Conservation (phyloP, 352 stramenopile genomes). For the Globisporangium polare region DNA sequence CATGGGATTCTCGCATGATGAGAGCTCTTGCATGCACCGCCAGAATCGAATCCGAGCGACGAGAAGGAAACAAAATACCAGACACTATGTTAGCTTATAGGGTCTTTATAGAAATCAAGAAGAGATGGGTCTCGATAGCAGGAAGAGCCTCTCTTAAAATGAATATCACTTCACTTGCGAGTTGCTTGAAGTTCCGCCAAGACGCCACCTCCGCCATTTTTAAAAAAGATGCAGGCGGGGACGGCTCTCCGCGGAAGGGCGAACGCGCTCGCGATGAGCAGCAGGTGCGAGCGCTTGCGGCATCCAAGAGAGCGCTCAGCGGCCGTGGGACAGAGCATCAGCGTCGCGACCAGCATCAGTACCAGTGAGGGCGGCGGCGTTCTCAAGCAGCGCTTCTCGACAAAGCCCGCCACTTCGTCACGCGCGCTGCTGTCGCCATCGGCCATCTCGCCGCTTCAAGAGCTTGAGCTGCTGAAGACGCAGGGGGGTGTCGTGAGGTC, state of each 20-base stretch:
- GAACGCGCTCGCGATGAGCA: neutral
- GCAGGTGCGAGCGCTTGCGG: conserved; percentile 7
- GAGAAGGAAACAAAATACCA: neutral
- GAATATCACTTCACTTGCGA: too few relatives aligned
- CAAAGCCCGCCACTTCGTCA: neutral
- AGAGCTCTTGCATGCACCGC: neutral
- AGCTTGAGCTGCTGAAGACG: neutral
- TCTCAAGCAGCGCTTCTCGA: neutral
- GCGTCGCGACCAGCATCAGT: neutral
- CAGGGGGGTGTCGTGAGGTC: neutral
- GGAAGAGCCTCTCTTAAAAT: too few relatives aligned
- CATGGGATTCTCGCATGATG: neutral
- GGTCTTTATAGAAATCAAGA: too few relatives aligned
- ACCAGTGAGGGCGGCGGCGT: neutral
- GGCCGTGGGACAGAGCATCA: neutral
- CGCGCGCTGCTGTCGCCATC: neutral
- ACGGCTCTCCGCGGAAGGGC: conserved; percentile 10
- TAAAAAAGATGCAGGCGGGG: conserved; percentile 9
- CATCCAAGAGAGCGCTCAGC: neutral
- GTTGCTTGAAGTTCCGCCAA: conserved; percentile 5
- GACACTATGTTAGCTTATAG: too few relatives aligned
- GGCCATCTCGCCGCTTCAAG: neutral
- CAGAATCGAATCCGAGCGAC: neutral
- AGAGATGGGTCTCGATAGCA: too few relatives aligned
- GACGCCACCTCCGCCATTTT: neutral